A percentile compares a stretch with the other conserved stretches of the same genome.
Conservation (phyloP, 164 flowering plant genomes). For the Kingdonia uniflora region DNA sequence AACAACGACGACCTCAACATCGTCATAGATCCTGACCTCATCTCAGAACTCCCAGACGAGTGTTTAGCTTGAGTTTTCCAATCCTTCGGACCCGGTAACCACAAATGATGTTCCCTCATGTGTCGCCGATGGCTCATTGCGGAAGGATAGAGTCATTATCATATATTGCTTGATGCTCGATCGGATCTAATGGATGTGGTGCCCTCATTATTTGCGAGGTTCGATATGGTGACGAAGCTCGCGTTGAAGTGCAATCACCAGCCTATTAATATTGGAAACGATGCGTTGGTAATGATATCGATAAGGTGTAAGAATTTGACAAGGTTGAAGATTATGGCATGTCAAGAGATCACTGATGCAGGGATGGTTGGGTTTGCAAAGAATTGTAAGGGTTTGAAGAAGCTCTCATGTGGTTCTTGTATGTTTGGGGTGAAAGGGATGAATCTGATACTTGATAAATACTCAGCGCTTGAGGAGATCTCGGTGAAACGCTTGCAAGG, state of each 20-base stretch:
- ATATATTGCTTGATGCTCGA: constrained; percentile 60
- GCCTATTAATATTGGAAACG: constrained; percentile 55
- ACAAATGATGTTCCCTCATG: constrained; percentile 62
- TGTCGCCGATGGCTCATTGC: constrained; percentile 65
- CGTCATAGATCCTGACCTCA: constrained; percentile 20
- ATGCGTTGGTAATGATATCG: constrained; percentile 52
- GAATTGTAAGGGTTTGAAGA: constrained; percentile 48
- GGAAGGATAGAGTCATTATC: constrained; percentile 69
- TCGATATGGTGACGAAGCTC: constrained; percentile 68
- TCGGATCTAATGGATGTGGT: constrained; percentile 29
- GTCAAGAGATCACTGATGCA: constrained; percentile 62
- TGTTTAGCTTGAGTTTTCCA: constrained; percentile 71
- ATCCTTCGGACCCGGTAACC: constrained; percentile 48
- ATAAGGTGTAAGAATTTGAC: constrained; percentile 51
- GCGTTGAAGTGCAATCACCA: constrained; percentile 70
- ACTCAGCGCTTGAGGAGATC: constrained; percentile 63
- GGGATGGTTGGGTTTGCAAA: constrained; percentile 57
- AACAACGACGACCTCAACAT: neutral
- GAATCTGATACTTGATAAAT: constrained; percentile 58
- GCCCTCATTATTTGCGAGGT: constrained; percentile 50
- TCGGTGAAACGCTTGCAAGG: constrained; percentile 49
- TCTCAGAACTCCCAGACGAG: constrained; percentile 69
- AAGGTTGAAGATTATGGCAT: constrained; percentile 75
- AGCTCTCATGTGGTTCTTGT: constrained; percentile 78
- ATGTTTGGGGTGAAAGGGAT: constrained; percentile 63